Base-by-base conservation (phyloP, 192 early-diverging fungal genomes). In the Linnemannia zychae region DNA sequence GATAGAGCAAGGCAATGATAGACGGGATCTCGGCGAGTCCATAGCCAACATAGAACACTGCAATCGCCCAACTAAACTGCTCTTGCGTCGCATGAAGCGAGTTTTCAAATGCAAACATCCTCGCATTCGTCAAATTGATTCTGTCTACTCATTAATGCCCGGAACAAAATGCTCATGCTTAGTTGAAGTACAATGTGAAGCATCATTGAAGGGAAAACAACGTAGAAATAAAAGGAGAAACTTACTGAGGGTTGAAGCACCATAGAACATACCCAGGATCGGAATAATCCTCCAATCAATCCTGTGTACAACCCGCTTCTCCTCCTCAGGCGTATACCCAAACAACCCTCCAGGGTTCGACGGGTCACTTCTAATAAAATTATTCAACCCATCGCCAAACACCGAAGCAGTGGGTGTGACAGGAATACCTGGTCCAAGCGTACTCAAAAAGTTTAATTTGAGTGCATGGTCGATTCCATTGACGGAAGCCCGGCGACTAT, bases 231-330 rank as follows among this genome's bases (percentile, higher is more conserved):
- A 63, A 60, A 71, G 5, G 1, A 68, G 1, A 18, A n/a, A 0
- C 71, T 66, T 78, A 84, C 82, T 71, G 2, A 84, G 67, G 3
- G 76, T 79, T 2, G 82, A 84, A 20, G 73, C 67, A 18, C 49
- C 76, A 52, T 88, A 88, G 65, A 86, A 74, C 34, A 88, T 68
- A 7, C 79, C 76, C 38, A 88, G 22, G 22, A 82, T 88, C 11
- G 88, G 84, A 16, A 88, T 73, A 28, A 86, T 60, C n/a, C 84
- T 46, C 67, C 84, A 74, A 71, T 88, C 88, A 24, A 88, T 86
- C 72, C 86, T 88, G n/a, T 77, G 71, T 24, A 88, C 88, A 12
- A 88, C 49, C 6, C 38, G 60, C 28, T 82, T 74, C 71, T 88
- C 88, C 24, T 83, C 87, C 72, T 79, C 81, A 36, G 74, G 74